Evolutionary conservation across 2,329 filamentous ascomycete genomes (phyloP).

Genomic region (Tolypocladium tropicale): DNA sequence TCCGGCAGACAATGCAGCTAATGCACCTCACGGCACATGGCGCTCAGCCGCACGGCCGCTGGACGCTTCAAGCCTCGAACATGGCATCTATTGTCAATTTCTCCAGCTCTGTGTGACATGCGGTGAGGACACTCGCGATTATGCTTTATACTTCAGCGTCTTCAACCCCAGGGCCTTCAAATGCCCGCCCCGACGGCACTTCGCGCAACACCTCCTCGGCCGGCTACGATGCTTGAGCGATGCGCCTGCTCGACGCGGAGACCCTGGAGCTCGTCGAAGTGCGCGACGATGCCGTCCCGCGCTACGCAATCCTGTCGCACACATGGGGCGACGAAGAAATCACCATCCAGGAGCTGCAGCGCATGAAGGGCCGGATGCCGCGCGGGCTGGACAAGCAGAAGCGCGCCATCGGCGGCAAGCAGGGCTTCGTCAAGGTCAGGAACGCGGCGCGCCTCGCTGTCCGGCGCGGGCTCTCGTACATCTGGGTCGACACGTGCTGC

Average conservation of each 20-base stretch:
- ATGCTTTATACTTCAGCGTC: too few species aligned
- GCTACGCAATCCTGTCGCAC: slow-evolving; percentile 25
- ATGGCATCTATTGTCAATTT: not conserved
- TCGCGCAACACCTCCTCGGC: not conserved
- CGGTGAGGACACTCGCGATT: too few species aligned
- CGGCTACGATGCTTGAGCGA: not conserved
- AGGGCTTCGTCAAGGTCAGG: not conserved
- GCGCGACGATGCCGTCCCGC: slow-evolving; percentile 6
- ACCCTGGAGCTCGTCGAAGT: slow-evolving; percentile 15
- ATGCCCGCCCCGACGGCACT: not conserved
- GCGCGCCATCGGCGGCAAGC: not conserved
- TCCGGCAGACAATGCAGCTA: not conserved
- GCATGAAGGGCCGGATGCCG: slow-evolving; percentile 2
- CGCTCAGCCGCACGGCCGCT: not conserved
- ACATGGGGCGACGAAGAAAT: slow-evolving; percentile 22
- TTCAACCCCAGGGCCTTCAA: too few species aligned
- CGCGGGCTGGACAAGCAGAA: not conserved
- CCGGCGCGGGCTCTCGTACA: slow-evolving; percentile 7
- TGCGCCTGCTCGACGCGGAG: not conserved
- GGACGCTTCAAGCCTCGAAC: not conserved
- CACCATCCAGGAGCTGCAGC: slow-evolving; percentile 9
- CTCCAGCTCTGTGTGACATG: too few species aligned
- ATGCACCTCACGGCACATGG: not conserved
- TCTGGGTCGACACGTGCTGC: slow-evolving; percentile 16
- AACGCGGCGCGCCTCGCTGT: slow-evolving; percentile 3